Evolutionary conservation across 129 eudicot genomes (phyloP), one percentile per base, ranked within the genome.

Genomic region (Flaveria ramosissima): DNA sequence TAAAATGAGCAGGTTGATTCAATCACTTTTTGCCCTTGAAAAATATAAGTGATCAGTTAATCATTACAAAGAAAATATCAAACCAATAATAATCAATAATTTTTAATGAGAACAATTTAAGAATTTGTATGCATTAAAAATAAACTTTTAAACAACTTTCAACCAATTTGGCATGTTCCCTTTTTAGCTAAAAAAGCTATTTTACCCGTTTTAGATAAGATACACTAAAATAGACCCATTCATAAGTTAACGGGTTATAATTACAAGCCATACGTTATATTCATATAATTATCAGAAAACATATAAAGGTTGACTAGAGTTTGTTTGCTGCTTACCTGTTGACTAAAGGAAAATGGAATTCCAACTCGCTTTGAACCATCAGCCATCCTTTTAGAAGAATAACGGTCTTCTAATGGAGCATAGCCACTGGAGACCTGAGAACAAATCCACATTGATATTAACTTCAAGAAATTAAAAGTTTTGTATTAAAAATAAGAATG

Each of bases 281-380:
- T 7, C 50, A 2, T n/a, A 15, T 12, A 65, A 36, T 12, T 61
- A 26, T 61, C 4, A 61, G 67, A 13, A 4, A 1, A 11, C 7
- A 14, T 30, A 6, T 27, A 48, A 15, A 15, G 45, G 20, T 11
- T 32, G 15, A 53, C 66, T 0, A 3, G 11, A 27, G 9, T 26
- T 50, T 71, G 26, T 9, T 63, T 15, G 21, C 62, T 4, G 21
- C 21, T 65, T 77, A 90, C 97, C 97, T 86, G 88, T 60, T 88
- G 90, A 82, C 78, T 78, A 76, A 85, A 82, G 10, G 85, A 83
- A 70, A 83, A 83, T 7, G 92, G 97, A 52, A 85, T 89, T 32
- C 89, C 84, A 60, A 95, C 88, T 70, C 99, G 86, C 79, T 95
- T 95, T 36, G 97, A 95, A 69, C 94, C 96, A 83, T 95, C 99